Conservation (phyloP, 2,329 filamentous ascomycete genomes). For the Epichloe glyceriae region DNA sequence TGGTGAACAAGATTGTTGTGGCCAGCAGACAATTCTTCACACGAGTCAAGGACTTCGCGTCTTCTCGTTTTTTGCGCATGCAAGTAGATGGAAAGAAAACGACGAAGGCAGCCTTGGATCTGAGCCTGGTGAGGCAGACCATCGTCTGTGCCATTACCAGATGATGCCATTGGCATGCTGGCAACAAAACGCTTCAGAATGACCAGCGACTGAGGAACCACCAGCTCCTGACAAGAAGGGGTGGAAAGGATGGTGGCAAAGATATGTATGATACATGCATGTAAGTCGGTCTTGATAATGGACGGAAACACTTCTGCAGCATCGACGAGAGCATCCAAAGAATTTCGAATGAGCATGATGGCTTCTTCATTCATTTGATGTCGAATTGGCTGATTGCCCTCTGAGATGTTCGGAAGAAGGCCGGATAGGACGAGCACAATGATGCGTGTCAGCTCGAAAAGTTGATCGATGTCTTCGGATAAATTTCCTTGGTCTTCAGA, state of each 20-base stretch:
- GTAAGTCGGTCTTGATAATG: slow-evolving; percentile 91
- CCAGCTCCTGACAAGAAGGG: slow-evolving; percentile 67
- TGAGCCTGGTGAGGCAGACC: slow-evolving; percentile 49
- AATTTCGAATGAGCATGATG: slow-evolving; percentile 62
- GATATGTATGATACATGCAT: slow-evolving; percentile 93
- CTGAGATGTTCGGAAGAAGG: slow-evolving; percentile 69
- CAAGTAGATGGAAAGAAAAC: slow-evolving; percentile 69
- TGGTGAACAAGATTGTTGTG: slow-evolving; percentile 78
- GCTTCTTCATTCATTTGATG: slow-evolving; percentile 81
- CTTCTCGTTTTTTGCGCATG: slow-evolving; percentile 65
- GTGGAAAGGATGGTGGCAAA: slow-evolving; percentile 88
- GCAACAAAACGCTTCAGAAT: slow-evolving; percentile 85
- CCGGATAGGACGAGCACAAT: slow-evolving; percentile 88
- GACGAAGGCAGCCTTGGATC: slow-evolving; percentile 67
- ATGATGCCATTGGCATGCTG: slow-evolving; percentile 48
- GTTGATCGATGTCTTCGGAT: slow-evolving; percentile 92
- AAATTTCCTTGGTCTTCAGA: slow-evolving; percentile 56
- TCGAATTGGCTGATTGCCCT: slow-evolving; percentile 50
- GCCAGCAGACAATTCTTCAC: slow-evolving; percentile 90
- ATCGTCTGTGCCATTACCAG: slow-evolving; percentile 23
- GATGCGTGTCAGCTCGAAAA: slow-evolving; percentile 92
- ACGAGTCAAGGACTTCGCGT: slow-evolving; percentile 64
- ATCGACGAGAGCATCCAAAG: slow-evolving; percentile 80
- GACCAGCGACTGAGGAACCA: slow-evolving; percentile 80
- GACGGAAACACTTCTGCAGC: slow-evolving; percentile 91